Conservation (phyloP, 2,329 filamentous ascomycete genomes). For the Exophiala xenobiotica region DNA sequence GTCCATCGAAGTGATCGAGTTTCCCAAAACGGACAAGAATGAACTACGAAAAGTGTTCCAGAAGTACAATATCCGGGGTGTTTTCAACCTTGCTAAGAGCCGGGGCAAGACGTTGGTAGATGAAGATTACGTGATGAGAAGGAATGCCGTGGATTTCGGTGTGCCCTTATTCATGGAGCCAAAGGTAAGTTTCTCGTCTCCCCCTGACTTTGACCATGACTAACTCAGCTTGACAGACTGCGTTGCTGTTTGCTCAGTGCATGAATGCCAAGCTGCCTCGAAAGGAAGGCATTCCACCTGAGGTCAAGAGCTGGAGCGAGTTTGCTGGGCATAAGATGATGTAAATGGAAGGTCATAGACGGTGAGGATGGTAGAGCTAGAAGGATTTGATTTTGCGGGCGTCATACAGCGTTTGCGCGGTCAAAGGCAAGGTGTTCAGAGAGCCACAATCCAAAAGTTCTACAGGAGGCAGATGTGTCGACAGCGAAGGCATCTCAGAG, state of each 20-base stretch:
- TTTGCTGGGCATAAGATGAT: slow-evolving; percentile 73
- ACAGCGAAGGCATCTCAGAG: neutral
- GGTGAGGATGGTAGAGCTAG: neutral
- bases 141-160: slow-evolving; percentile 97
- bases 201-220: slow-evolving; percentile 23
- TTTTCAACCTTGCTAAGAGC: slow-evolving; percentile 87
- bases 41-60: slow-evolving; percentile 91
- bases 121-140: slow-evolving; percentile 96
- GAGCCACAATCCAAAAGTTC: neutral
- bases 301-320: slow-evolving; percentile 92
- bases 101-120: slow-evolving; percentile 82
- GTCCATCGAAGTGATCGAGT: slow-evolving; percentile 85
- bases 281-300: slow-evolving; percentile 79
- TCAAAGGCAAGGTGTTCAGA: neutral
- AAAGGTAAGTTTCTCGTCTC: slow-evolving; percentile 19
- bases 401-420: neutral
- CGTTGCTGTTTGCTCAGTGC: slow-evolving; percentile 91
- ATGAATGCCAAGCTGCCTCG: slow-evolving; percentile 96
- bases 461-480: neutral
- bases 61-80: slow-evolving; percentile 93
- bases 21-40: slow-evolving; percentile 94
- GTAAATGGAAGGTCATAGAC: slow-evolving; percentile 28
- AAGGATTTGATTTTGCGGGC: too few species aligned
- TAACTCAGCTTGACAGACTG: slow-evolving; percentile 63
- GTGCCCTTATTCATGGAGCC: slow-evolving; percentile 72